These are phyloP conservation scores for Amanita rimosa DNA, from an alignment of 768 basidiomycete genomes.

Conservation along the genomic window DNA sequence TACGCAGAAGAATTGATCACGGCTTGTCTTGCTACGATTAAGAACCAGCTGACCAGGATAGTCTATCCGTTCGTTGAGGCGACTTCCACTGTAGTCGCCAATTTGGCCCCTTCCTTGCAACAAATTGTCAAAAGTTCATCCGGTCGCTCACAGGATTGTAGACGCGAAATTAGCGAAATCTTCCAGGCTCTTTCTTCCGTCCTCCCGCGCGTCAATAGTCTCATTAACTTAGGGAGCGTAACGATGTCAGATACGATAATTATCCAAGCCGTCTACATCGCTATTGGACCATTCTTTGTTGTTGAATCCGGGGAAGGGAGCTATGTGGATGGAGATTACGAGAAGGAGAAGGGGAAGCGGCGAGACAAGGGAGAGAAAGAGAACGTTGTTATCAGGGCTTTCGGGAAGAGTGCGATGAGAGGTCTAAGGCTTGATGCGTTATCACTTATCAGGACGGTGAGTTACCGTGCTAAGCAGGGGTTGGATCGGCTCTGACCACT, in stretches of 20 bases:
- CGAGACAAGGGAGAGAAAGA: constrained; percentile 41
- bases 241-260: constrained; percentile 87
- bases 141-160: constrained; percentile 21
- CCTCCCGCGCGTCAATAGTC: constrained; percentile 61
- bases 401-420: constrained; percentile 75
- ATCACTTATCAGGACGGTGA: constrained; percentile 74
- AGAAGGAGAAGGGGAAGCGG: constrained; percentile 23
- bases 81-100: constrained; percentile 25
- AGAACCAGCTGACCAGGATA: constrained; percentile 68
- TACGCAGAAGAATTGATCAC: constrained; percentile 93
- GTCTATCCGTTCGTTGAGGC: constrained; percentile 85
- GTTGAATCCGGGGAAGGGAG: constrained; percentile 39
- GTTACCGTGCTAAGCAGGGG: constrained; percentile 14
- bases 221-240: constrained; percentile 62
- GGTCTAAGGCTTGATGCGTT: constrained; percentile 74
- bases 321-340: constrained; percentile 26
- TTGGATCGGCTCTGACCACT: neutral
- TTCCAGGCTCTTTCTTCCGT: constrained; percentile 65
- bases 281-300: constrained; percentile 91
- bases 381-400: constrained; percentile 47
- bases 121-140: constrained; percentile 35
- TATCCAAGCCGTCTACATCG: constrained; percentile 86
- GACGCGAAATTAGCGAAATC: constrained; percentile 49
- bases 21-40: constrained; percentile 62
- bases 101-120: constrained; percentile 32